phyloP scores from a whole-genome alignment of 164 flowering plant species.

The Buxus sempervirens region DNA sequence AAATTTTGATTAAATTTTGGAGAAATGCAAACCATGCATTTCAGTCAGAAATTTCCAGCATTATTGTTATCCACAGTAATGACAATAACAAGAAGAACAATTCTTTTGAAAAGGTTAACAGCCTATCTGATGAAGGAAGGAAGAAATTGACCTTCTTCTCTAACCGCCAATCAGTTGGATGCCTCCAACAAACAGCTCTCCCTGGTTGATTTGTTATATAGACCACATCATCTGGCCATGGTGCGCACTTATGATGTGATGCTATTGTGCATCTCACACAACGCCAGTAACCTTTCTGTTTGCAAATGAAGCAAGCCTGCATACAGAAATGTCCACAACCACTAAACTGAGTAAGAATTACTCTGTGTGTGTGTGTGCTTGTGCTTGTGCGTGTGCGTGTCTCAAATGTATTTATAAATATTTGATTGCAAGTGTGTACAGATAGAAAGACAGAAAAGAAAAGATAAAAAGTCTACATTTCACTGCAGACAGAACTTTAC shows the following conservation, averaged over 20 bases:
- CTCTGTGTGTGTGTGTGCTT: too few species aligned
- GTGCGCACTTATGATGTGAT: slow-evolving; percentile 72
- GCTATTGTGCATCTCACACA: slow-evolving; percentile 69
- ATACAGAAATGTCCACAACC: slow-evolving; percentile 5
- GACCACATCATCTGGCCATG: slow-evolving; percentile 72
- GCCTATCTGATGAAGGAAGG: slow-evolving; percentile 33
- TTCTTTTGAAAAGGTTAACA: neutral
- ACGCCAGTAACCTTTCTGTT: slow-evolving; percentile 56
- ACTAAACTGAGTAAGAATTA: too few species aligned
- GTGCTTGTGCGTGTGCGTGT: too few species aligned
- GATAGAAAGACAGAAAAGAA: neutral
- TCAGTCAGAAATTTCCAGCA: too few species aligned
- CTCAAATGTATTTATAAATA: too few species aligned
- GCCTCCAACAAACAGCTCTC: slow-evolving; percentile 87
- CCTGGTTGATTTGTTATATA: slow-evolving; percentile 41
- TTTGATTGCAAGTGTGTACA: too few species aligned
- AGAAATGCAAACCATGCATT: too few species aligned
- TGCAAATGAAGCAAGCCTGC: slow-evolving; percentile 79
- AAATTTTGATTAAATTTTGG: too few species aligned
- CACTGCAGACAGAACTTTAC: slow-evolving; percentile 32
- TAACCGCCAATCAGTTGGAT: slow-evolving; percentile 67
- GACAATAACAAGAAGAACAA: neutral
- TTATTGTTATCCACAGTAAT: neutral
- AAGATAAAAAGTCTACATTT: neutral
- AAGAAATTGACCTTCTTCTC: slow-evolving; percentile 81